Base-by-base conservation (phyloP, 805 yeast species). In the Ogataea glucozyma region DNA sequence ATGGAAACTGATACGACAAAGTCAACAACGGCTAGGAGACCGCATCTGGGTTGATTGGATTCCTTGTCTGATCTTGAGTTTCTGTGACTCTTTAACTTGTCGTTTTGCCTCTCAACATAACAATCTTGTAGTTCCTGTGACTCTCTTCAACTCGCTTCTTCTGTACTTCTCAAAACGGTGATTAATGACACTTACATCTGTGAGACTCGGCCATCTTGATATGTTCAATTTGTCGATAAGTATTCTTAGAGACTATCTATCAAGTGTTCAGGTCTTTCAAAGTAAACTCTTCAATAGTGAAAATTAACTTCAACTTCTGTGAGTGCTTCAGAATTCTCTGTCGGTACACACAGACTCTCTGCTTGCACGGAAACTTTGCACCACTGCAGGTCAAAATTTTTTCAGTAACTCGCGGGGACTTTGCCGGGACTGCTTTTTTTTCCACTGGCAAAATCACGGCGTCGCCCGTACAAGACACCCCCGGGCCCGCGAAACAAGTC, bases 201-300 rank as follows among this genome's bases (percentile, higher is more conserved):
- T 88, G 95, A 72, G 95, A 84, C 81, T 87, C 95, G 79, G 95
- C 89, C 96, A 88, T 88, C 76, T 72, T 79, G 59, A 48, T 56
- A 20, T 29, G 27, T 34, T 38, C 23, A 31, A 21, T 26, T 16
- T 32, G 43, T 34, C 38, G 38, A 34, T 34, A 34, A 34, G 38
- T 34, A 36, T 26, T 26, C 40, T 36, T 36, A 36, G 40, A n/a
- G n/a, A 36, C 33, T 36, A 36, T 27, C 40, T 36, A 36, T 36
- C 18, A 14, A 22, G 30, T 14, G 22, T 34, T n/a, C 22, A n/a
- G 16, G 9, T 13, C 29, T 34, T 20, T 8, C 19, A 26, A 27
- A 36, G 17, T 23, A 29, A 38, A 23, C 30, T 38, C 33, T 38
- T 27, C 26, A 38, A 29, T 29, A 38, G 41, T 38, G 34, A 38